Base-by-base conservation (phyloP, 1,284 basidiomycete genomes). In the Trametes sp. region DNA sequence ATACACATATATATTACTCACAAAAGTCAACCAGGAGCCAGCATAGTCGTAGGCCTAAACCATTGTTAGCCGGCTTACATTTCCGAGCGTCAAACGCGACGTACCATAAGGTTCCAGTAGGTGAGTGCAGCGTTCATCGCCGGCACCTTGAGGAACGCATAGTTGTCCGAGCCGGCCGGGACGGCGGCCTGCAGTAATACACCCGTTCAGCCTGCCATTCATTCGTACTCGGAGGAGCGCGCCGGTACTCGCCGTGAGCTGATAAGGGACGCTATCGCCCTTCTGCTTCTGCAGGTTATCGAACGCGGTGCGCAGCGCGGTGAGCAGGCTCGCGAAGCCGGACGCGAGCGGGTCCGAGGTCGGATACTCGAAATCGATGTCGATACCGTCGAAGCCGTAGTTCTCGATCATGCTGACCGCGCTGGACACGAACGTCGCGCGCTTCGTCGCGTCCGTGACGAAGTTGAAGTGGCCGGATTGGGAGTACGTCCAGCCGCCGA, bases 31-130 rank as follows among this genome's bases (percentile, higher is more conserved):
- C 89, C 90, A 92, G 7, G 88, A 86, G 3, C 90, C 90, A 55
- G 89, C 82, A 70, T 90, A 92, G 69, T 94, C 92, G 67, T 94
- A 94, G 9, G 89, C 88, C 89, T 91, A 55, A 55, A n/a, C n/a
- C n/a, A n/a, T n/a, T n/a, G n/a, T n/a, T n/a, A n/a, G n/a, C n/a
- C n/a, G n/a, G n/a, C n/a, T n/a, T n/a, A n/a, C 10, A 5, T 33
- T 33, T 33, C 5, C 31, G 11, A 26, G 28, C 23, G n/a, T n/a
- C n/a, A n/a, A 36, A 28, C 13, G 46, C 24, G 8, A n/a, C 68
- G 70, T 19, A 90, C 92, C 95, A 98, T 98, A 58, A 98, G 76
- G 75, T 97, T 96, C 94, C 94, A 97, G 77, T 91, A 95, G 44
- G 84, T 86, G 49, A 97, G 78, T 26, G 84, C 87, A 14, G 75